Evolutionary conservation across 345 rosid genomes (phyloP).

Genomic region (Citrus mangshanensis): DNA sequence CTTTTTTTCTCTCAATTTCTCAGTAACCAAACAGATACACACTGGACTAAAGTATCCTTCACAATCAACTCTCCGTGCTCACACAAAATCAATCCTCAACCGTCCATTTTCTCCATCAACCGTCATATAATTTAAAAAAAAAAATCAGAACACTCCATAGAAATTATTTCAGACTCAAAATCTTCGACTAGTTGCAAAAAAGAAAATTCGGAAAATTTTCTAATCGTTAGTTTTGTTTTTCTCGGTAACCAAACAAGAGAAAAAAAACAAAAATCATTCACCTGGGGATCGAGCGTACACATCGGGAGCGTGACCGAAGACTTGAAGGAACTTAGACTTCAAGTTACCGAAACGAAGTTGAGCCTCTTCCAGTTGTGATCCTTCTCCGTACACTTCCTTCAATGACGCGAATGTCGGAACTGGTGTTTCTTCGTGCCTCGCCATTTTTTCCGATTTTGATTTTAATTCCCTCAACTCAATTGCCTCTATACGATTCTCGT

Average conservation of each 20-base stretch:
- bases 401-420: slow-evolving; percentile 63
- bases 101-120: neutral
- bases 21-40: neutral
- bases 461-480: neutral
- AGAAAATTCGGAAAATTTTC: neutral
- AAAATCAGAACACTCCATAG: neutral
- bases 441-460: slow-evolving; percentile 33
- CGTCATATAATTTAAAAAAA: neutral
- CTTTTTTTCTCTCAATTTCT: too few species aligned
- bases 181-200: neutral
- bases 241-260: slow-evolving; percentile 11
- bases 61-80: neutral
- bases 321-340: slow-evolving; percentile 54
- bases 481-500: neutral
- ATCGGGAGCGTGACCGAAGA: slow-evolving; percentile 67
- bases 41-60: neutral
- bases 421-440: slow-evolving; percentile 64
- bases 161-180: neutral
- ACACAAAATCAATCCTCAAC: neutral
- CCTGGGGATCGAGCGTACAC: slow-evolving; percentile 93
- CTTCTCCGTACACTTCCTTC: slow-evolving; percentile 67
- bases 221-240: neutral
- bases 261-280: neutral
- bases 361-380: slow-evolving; percentile 78
- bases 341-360: slow-evolving; percentile 61